A percentile compares a stretch with the other conserved stretches of the same genome.
phyloP scores from a whole-genome alignment of 345 rosid genomes.

The Aegle marmelos region DNA sequence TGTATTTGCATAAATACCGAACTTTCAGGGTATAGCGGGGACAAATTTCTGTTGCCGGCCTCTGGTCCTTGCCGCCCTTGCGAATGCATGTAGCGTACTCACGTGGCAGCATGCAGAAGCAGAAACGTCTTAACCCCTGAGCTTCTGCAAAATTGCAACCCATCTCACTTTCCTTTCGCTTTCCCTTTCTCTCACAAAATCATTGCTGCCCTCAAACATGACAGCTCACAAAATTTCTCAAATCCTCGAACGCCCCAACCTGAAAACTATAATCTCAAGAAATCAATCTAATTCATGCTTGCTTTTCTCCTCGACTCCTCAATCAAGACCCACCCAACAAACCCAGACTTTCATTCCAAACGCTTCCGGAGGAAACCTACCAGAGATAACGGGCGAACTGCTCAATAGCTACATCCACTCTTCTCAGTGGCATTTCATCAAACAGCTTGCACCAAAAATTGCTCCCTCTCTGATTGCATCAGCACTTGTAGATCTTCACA shows the following conservation, averaged over 20 bases:
- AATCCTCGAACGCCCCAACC: conserved; percentile 1
- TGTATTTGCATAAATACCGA: too few relatives aligned
- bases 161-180: not conserved
- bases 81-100: not conserved
- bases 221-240: conserved; percentile 21
- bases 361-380: not conserved
- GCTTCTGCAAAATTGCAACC: not conserved
- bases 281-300: conserved; percentile 1
- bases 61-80: not conserved
- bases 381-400: not conserved
- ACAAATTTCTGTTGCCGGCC: not conserved
- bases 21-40: too few relatives aligned
- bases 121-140: not conserved
- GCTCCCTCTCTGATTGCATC: conserved; percentile 41
- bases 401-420: conserved; percentile 36
- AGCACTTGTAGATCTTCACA: conserved; percentile 45
- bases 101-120: not conserved
- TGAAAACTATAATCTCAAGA: conserved; percentile 11
- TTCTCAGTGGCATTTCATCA: conserved; percentile 79
- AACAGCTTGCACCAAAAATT: conserved; percentile 46
- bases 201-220: conserved; percentile 24
- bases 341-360: conserved; percentile 15
- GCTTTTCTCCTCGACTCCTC: conserved; percentile 25
- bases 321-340: conserved; percentile 2
- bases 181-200: not conserved